Conservation (phyloP, 2,329 filamentous ascomycete genomes). For the Fusarium sublunatum region DNA sequence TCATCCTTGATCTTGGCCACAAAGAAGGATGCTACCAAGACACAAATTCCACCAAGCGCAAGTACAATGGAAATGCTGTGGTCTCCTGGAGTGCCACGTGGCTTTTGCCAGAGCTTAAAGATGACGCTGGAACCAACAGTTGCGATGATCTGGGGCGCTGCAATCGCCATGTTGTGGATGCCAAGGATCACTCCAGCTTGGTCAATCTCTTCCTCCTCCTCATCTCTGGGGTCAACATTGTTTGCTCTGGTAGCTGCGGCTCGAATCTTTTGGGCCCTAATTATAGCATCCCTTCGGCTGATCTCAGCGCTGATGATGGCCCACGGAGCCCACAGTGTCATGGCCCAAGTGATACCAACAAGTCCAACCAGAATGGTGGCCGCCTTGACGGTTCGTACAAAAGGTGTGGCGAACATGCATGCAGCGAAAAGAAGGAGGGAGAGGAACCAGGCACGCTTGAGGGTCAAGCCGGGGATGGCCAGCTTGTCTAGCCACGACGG, state of each 20-base stretch:
- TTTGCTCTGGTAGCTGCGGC: constrained; percentile 27
- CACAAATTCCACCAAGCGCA: constrained; percentile 82
- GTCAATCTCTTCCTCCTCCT: constrained; percentile 68
- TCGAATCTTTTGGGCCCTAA: constrained; percentile 54
- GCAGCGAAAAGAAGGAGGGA: constrained; percentile 85
- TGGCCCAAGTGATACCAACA: constrained; percentile 90
- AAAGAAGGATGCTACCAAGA: constrained; percentile 80
- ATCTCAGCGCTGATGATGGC: constrained; percentile 95
- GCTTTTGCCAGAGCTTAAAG: constrained; percentile 88
- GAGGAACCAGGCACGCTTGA: constrained; percentile 87
- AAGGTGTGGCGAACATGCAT: constrained; percentile 85
- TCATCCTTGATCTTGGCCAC: constrained; percentile 76
- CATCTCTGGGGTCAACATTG: constrained; percentile 31
- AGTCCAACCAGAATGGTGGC: constrained; percentile 83
- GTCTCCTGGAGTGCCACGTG: constrained; percentile 84
- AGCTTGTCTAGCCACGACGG: constrained; percentile 68
- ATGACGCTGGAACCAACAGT: constrained; percentile 86
- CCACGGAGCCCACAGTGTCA: constrained; percentile 94
- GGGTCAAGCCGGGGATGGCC: constrained; percentile 83
- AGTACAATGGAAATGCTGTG: constrained; percentile 88
- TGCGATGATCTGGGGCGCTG: constrained; percentile 89
- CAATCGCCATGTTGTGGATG: constrained; percentile 95
- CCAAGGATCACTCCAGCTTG: constrained; percentile 92
- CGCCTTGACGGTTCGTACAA: constrained; percentile 76
- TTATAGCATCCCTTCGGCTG: constrained; percentile 76